A percentile compares a stretch with the other conserved stretches of the same genome.
These are phyloP conservation scores for Gonium pectorale DNA, from an alignment of 139 green algal species.

Conservation along the genomic window DNA sequence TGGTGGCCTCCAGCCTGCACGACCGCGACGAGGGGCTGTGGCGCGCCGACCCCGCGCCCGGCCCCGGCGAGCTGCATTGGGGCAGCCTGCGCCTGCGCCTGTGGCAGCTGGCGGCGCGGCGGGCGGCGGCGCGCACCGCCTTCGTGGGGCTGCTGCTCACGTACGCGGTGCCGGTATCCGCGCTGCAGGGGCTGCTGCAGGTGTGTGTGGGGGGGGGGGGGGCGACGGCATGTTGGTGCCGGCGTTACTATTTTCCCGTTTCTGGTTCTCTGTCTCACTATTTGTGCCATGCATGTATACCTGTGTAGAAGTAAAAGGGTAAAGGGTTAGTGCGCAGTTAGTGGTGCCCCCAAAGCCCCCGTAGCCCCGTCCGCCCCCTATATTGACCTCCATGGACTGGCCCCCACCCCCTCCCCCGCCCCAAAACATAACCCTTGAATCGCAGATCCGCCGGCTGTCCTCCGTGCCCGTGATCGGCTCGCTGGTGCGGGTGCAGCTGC, in stretches of 20 bases:
- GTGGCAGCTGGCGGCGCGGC: slow-evolving; percentile 47
- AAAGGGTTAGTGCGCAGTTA: no score
- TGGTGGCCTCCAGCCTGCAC: slow-evolving; percentile 66
- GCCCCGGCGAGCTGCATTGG: slow-evolving; percentile 66
- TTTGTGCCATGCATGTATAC: no score
- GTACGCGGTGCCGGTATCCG: slow-evolving; percentile 50
- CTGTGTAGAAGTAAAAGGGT: no score
- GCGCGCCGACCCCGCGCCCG: slow-evolving; percentile 54
- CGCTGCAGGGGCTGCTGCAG: slow-evolving; percentile 62
- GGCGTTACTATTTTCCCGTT: no score
- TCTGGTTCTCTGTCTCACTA: no score
- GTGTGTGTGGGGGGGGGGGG: slow-evolving; percentile 9
- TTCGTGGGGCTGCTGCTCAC: slow-evolving; percentile 62
- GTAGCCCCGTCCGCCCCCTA: no score
- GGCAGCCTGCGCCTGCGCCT: slow-evolving; percentile 57
- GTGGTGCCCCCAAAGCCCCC: no score
- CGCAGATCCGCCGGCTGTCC: slow-evolving; percentile 31
- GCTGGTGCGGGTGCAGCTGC: slow-evolving; percentile 30
- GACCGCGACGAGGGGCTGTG: slow-evolving; percentile 70
- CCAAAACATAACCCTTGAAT: no score
- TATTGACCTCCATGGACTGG: no score
- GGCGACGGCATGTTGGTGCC: background rate
- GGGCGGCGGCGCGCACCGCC: slow-evolving; percentile 21
- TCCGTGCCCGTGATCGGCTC: background rate
- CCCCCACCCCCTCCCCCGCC: no score